Evolutionary conservation across 257 asterid genomes (phyloP), one percentile per base, ranked within the genome.

Genomic region (Forsythia viridissima): DNA sequence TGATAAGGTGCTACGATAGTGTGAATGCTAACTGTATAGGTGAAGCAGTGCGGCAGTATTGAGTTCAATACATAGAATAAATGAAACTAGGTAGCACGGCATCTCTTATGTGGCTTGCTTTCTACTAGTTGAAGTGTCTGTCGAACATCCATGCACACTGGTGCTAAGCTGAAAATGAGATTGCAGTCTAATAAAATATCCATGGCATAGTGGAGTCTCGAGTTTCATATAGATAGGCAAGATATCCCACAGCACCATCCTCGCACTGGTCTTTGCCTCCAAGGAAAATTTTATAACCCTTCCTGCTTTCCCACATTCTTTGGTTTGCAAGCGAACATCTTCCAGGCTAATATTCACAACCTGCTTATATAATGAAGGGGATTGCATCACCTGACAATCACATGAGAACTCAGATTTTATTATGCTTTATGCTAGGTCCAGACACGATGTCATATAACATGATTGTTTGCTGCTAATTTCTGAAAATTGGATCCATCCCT

Each of bases 1-100:
- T 46, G 21, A 76, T 61, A 34, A 51, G 67, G 46, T 38, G 44
- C 46, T 18, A 39, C 71, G n/a, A 48, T 74, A 65, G 73, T 36
- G 11, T n/a, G 68, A 61, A 72, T 78, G 34, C 12, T 65, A n/a
- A 7, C 34, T 57, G 37, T 15, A 13, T n/a, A 4, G 20, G 20
- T 13, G 59, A 13, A 48, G 67, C 36, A 21, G 4, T 1, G 4
- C 13, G 67, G 67, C 20, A 34, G 67, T 59, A 24, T 9, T 59
- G 5, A 59, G 67, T 59, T 59, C 37, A 2, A 59, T 59, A 59
- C 67, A 59, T 24, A 59, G 67, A 59, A 2, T 20, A 20, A 20
- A n/a, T 20, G 34, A 59, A 59, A 8, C 57, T 16, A 21, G 70
- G 51, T 70, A 40, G 36, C 65, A 51, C 20, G 12, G 46, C 36